Evolutionary conservation across 768 basidiomycete genomes (phyloP), one percentile per base, ranked within the genome.

Genomic region (Tricholoma flavovirens): DNA sequence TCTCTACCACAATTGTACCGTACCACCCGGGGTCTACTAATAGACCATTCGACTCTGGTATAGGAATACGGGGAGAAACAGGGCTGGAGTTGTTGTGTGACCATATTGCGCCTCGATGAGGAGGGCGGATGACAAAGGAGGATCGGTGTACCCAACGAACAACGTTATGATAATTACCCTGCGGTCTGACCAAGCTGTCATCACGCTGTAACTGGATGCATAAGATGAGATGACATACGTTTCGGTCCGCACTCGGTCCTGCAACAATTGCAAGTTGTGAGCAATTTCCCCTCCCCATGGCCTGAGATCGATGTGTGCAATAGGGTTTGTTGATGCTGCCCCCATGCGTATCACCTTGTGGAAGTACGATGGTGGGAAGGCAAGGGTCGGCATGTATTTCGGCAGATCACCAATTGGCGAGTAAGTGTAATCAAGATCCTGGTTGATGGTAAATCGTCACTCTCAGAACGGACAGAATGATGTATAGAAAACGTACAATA

Each of bases 381-480:
- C 87, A 40, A 93, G 68, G 10, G 86, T 83, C 46, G 88, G 88
- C 59, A 93, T 75, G 69, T 91, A 91, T 62, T 83, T 83, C 17
- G 92, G 89, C 26, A 92, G 70, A 64, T 93, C 90, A 4, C 90
- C 90, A 33, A 83, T 75, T 1, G 78, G 66, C 12, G 88, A 88
- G 69, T 87, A 93, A 17, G 84, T 83, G 67, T 90, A 91, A 67
- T 93, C 91, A 54, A 93, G 75, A 71, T 93, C 91, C 91, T 93
- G 64, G 46, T 55, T 33, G 57, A 60, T 33, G 24, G 52, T 21
- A 40, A n/a, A 60, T 56, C 49, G 57, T 40, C 53, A 54, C 24
- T 38, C 17, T 42, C n/a, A 46, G 2, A 49, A 10, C 40, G 19
- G 19, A 30, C 24, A 58, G 54, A 56, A 59, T 62, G n/a, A 49